phyloP scores from a whole-genome alignment of 1,139 yeast genomes.

The Yamadazyma jaroonii region DNA sequence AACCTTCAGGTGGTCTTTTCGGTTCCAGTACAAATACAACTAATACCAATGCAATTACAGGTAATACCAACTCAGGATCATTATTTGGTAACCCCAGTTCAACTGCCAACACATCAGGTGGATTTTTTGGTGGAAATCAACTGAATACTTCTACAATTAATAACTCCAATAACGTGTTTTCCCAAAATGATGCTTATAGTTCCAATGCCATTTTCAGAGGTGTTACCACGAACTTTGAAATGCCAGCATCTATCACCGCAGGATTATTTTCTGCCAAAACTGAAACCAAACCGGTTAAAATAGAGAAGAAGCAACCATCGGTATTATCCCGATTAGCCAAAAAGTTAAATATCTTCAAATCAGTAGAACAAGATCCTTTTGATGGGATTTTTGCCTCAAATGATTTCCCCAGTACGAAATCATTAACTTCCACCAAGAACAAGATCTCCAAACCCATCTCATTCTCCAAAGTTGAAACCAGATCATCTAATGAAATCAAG shows the following conservation, averaged over 20 bases:
- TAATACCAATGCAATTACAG: constrained; percentile 4
- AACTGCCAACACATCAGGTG: constrained; percentile 8
- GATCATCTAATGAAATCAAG: constrained; percentile 22
- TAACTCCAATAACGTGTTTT: constrained; percentile 1
- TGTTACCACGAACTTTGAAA: constrained; percentile 9
- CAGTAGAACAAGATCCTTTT: constrained; percentile 6
- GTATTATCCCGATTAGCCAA: constrained; percentile 37
- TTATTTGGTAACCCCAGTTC: constrained; percentile 17
- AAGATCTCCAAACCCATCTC: constrained; percentile 13
- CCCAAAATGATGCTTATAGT: constrained; percentile 16
- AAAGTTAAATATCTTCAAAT: constrained; percentile 33
- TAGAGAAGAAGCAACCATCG: constrained; percentile 17
- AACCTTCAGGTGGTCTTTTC: too few species aligned
- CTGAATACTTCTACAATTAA: neutral
- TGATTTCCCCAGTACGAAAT: constrained; percentile 13
- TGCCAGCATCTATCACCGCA: constrained; percentile 7
- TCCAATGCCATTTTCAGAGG: constrained; percentile 21
- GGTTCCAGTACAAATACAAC: too few species aligned
- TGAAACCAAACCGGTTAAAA: neutral
- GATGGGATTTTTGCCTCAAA: constrained; percentile 13
- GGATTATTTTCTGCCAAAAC: constrained; percentile 5
- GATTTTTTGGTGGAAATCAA: constrained; percentile 8
- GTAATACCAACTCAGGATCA: constrained; percentile 1
- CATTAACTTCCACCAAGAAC: constrained; percentile 7
- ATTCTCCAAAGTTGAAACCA: constrained; percentile 11